These are phyloP conservation scores for Cicer yamashitae DNA, from an alignment of 306 rosid genomes.

Conservation along the genomic window DNA sequence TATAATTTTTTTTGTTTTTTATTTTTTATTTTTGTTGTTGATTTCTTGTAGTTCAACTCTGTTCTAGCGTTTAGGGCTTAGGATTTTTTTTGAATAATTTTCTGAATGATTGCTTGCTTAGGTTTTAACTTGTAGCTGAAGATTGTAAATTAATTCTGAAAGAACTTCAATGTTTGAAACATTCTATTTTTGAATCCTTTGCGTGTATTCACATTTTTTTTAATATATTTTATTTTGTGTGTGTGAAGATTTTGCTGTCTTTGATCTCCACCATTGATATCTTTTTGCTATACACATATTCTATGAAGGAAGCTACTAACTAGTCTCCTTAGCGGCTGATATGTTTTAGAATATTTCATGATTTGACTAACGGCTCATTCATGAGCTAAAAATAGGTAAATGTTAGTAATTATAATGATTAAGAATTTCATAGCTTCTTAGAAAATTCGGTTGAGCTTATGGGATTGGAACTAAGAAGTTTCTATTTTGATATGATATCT, in stretches of 20 bases:
- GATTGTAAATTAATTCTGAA: conserved; percentile 26
- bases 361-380: background rate
- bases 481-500: background rate
- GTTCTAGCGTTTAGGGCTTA: conserved; percentile 43
- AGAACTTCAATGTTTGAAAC: conserved; percentile 18
- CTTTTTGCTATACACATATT: background rate
- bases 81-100: conserved; percentile 1
- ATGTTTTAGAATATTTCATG: conserved; percentile 34
- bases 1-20: background rate
- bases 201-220: background rate
- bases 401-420: background rate
- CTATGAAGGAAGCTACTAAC: too few relatives aligned
- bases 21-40: background rate
- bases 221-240: background rate
- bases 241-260: conserved; percentile 13
- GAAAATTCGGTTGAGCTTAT: conserved; percentile 4
- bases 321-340: conserved; percentile 30
- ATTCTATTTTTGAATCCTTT: conserved; percentile 27
- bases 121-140: conserved; percentile 44
- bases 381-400: background rate
- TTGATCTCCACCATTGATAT: conserved; percentile 4
- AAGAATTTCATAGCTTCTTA: conserved; percentile 8
- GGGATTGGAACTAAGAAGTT: conserved; percentile 6
- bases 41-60: conserved; percentile 33
- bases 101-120: conserved; percentile 8